Base-by-base conservation (phyloP, 1,284 basidiomycete genomes). In the Puccinia coronata region DNA sequence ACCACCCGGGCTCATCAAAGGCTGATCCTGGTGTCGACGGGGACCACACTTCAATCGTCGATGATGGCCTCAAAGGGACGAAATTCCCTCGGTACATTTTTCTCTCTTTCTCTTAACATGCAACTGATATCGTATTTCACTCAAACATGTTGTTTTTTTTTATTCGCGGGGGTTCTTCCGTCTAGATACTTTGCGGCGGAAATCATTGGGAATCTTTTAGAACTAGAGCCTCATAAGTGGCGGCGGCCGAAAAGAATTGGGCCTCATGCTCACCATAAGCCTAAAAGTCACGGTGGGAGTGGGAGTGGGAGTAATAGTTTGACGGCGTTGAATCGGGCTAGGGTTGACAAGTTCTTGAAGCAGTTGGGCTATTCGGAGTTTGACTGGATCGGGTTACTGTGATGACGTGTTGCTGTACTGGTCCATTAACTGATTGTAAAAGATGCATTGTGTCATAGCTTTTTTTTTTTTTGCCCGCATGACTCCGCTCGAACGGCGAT, bases 161-260 rank as follows among this genome's bases (percentile, higher is more conserved):
- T 39, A n/a, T n/a, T 67, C n/a, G 23, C 28, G 18, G n/a, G 16
- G n/a, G n/a, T 28, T 67, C 23, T 18, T 39, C 20, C n/a, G 9
- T 8, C 11, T 83, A 96, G 94, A 82, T 96, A 93, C 86, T 99
- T 99, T 86, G 96, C 95, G 0, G 92, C 90, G 8, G 96, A 99
- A 86, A 95, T 99, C 83, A 91, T 99, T 82, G 95, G 96, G 0
- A 96, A 94, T 84, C 86, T 98, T 69, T 87, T 99, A 73, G 94
- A 95, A 16, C 85, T 97, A 59, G 95, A 96, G 85, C 92, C 94
- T n/a, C 88, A 93, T 79, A 88, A 89, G 83, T 98, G 96, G 95
- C 88, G 92, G 76, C 90, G 91, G 83, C 95, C 96, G 0, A 89
- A 90, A 83, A 89, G 89, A 82, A 87, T 95, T 74, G 94, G 96